A percentile compares a stretch with the other conserved stretches of the same genome.
Conservation (phyloP, 805 yeast species). For the Kregervanrija fluxuum region DNA sequence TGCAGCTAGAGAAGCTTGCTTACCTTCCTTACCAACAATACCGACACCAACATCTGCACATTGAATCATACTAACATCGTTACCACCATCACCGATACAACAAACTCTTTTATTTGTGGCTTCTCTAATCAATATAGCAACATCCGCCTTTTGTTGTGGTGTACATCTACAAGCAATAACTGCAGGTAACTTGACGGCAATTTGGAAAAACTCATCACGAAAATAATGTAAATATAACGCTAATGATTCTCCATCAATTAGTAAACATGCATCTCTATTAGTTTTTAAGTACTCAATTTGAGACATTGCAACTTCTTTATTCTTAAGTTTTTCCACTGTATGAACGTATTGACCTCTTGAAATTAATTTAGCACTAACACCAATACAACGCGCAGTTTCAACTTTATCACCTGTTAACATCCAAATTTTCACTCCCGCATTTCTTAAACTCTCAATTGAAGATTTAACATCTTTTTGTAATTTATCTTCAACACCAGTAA, state of each 20-base stretch:
- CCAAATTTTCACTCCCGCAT: conserved; percentile 98
- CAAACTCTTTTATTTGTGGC: conserved; percentile 86
- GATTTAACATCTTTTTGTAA: conserved; percentile 87
- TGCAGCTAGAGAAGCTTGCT: conserved; percentile 94
- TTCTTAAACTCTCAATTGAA: conserved; percentile 83
- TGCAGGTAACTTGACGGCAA: conserved; percentile 75
- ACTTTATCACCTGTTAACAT: conserved; percentile 99
- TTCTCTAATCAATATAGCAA: conserved; percentile 71
- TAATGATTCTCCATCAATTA: conserved; percentile 92
- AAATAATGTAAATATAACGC: conserved; percentile 57
- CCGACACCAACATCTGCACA: conserved; percentile 99
- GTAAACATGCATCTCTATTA: conserved; percentile 61
- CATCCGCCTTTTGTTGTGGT: conserved; percentile 97
- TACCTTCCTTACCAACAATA: conserved; percentile 97
- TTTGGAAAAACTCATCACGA: conserved; percentile 66
- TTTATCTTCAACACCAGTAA: conserved; percentile 97
- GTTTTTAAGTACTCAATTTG: conserved; percentile 66
- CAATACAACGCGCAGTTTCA: conserved; percentile 96
- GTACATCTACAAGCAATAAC: conserved; percentile 98
- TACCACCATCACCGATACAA: conserved; percentile 99
- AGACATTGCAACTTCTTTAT: conserved; percentile 53
- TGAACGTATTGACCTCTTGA: conserved; percentile 93
- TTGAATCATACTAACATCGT: conserved; percentile 98
- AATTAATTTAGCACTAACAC: conserved; percentile 89
- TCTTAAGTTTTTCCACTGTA: conserved; percentile 57